A percentile compares a stretch with the other conserved stretches of the same genome.
phyloP scores from a whole-genome alignment of 176 grass and related monocot species.

The Juncus inflexus region DNA sequence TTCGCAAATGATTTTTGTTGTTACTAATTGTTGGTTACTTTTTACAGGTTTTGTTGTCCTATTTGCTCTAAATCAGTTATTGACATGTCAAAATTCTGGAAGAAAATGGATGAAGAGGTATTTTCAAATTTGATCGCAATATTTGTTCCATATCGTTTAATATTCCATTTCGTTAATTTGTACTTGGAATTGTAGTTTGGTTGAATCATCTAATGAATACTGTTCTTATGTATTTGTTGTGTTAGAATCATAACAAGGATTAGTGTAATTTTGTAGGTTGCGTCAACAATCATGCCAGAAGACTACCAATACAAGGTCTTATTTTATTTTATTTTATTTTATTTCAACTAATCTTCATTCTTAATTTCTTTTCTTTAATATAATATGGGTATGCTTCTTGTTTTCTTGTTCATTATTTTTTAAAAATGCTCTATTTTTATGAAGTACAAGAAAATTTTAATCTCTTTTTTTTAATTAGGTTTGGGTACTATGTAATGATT shows the following conservation, averaged over 20 bases:
- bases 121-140: neutral
- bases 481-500: slow-evolving; percentile 87
- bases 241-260: neutral
- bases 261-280: slow-evolving; percentile 35
- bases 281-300: slow-evolving; percentile 37
- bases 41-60: slow-evolving; percentile 65
- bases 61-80: slow-evolving; percentile 73
- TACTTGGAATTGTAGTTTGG: neutral
- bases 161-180: neutral
- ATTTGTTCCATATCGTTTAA: neutral
- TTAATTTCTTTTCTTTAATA: slow-evolving; percentile 4
- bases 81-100: slow-evolving; percentile 75
- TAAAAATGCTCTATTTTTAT: neutral
- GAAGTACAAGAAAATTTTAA: neutral
- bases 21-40: slow-evolving; percentile 6
- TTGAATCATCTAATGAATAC: no score
- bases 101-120: slow-evolving; percentile 73
- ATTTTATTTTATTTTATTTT: slow-evolving; percentile 3
- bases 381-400: neutral
- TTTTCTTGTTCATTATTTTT: neutral
- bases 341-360: neutral
- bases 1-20: neutral
- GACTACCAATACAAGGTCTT: slow-evolving; percentile 51
- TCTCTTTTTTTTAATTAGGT: slow-evolving; percentile 34
- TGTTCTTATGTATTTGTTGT: no score